Percentiles rank a stretch among this genome's conserved stretches.
phyloP scores from a whole-genome alignment of 2,329 filamentous ascomycete genomes.

The Colletotrichum nymphaeae region DNA sequence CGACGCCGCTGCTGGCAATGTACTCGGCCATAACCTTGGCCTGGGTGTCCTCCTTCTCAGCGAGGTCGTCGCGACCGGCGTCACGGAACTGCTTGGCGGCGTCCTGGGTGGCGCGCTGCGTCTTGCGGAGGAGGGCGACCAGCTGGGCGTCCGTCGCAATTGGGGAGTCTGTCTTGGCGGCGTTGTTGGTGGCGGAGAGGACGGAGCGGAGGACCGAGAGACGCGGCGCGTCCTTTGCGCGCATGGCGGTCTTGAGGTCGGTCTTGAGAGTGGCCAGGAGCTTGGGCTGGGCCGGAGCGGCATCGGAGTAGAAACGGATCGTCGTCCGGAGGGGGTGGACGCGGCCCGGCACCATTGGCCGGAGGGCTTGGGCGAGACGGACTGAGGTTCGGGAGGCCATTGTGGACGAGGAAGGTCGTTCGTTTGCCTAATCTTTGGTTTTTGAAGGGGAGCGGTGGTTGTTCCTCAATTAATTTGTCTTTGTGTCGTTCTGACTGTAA shows the following conservation, averaged over 20 bases:
- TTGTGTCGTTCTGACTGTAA: background rate
- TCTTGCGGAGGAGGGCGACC: slow-evolving; percentile 74
- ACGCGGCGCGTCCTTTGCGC: slow-evolving; percentile 71
- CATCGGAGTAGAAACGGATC: slow-evolving; percentile 38
- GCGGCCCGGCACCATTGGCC: slow-evolving; percentile 35
- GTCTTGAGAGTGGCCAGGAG: slow-evolving; percentile 65
- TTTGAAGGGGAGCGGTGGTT: background rate
- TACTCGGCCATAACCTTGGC: slow-evolving; percentile 75
- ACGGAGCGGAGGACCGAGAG: slow-evolving; percentile 77
- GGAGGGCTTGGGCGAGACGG: slow-evolving; percentile 40
- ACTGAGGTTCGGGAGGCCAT: slow-evolving; percentile 41
- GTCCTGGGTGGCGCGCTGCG: slow-evolving; percentile 66
- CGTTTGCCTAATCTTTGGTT: background rate
- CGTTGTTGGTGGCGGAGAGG: slow-evolving; percentile 78
- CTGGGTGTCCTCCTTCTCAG: slow-evolving; percentile 76
- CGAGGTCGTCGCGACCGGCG: slow-evolving; percentile 75
- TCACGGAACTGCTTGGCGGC: slow-evolving; percentile 72
- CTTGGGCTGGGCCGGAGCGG: slow-evolving; percentile 54
- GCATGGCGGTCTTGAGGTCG: slow-evolving; percentile 76
- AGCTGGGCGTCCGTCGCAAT: slow-evolving; percentile 78
- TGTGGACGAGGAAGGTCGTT: slow-evolving; percentile 17
- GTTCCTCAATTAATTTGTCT: background rate
- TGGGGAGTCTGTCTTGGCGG: slow-evolving; percentile 78
- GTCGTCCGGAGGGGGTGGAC: slow-evolving; percentile 22
- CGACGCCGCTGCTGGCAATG: slow-evolving; percentile 67